Percentiles rank a stretch among this genome's conserved stretches.
phyloP scores from a whole-genome alignment of 208 protist genomes.

The Angomonas deanei region DNA sequence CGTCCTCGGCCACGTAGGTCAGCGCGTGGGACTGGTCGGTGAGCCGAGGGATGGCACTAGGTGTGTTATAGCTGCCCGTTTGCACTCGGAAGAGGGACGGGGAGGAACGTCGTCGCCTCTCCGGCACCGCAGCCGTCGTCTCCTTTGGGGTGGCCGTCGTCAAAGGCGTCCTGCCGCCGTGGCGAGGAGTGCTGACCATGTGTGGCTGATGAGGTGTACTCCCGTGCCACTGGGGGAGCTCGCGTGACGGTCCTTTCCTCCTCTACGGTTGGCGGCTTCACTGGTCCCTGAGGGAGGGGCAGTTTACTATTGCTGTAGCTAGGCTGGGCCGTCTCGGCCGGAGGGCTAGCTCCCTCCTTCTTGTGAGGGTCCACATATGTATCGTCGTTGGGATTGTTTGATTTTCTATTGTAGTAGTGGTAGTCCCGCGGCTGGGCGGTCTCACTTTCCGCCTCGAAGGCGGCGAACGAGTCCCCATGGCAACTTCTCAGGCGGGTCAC shows the following conservation, averaged over 20 bases:
- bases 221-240: too few relatives aligned
- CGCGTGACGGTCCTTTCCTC: too few relatives aligned
- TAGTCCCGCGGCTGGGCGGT: neutral
- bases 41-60: neutral
- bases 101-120: neutral
- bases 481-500: slow-evolving; percentile 1
- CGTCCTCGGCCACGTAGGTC: too few relatives aligned
- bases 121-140: neutral
- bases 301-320: too few relatives aligned
- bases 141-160: neutral
- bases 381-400: neutral
- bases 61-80: too few relatives aligned
- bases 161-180: neutral
- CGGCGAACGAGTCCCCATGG: neutral
- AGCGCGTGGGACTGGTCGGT: neutral
- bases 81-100: neutral
- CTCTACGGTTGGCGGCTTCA: too few relatives aligned
- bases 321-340: too few relatives aligned
- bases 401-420: neutral
- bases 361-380: too few relatives aligned
- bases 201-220: too few relatives aligned
- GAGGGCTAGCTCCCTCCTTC: too few relatives aligned
- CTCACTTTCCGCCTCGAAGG: neutral
- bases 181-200: neutral
- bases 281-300: too few relatives aligned